Evolutionary conservation across 2,329 filamentous ascomycete genomes (phyloP), one percentile per base, ranked within the genome.

Genomic region (Cryphonectria naterciae): DNA sequence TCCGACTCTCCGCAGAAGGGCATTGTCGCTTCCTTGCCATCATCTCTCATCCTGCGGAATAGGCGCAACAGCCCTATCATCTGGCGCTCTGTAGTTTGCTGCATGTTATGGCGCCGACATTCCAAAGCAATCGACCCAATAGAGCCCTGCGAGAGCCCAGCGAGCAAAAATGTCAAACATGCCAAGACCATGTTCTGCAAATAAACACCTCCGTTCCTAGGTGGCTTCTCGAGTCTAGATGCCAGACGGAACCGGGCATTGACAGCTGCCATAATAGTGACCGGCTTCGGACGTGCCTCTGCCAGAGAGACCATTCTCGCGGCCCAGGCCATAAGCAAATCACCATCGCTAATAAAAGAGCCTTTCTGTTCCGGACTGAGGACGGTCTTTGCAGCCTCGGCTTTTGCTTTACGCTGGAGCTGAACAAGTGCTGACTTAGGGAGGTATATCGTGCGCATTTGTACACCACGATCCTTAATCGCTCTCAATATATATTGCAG

Each of bases 291-390:
- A n/a, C 65, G 64, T 25, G 75, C 70, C 56, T 75, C 71, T 25
- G 74, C 73, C 19, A 68, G 62, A 17, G 74, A 73, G 17, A 79
- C 70, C 22, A 75, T 68, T 10, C 73, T 74, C 6, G 67, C 17
- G 35, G 78, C 75, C 82, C 83, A 86, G 0, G 81, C 82, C 3
- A 76, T 74, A 1, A 86, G 73, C 1, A 85, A 76, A 62, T 86
- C 84, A 19, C 80, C 79, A 19, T 85, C 83, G 72, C 81, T 84
- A 32, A 86, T 63, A 67, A 84, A 85, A 2, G 80, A 75, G 22
- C 69, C 71, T 25, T 70, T 65, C 37, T 74, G 73, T 5, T 25
- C 63, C 11, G 70, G 70, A 28, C 54, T 68, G 54, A 68, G 69
- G 4, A 65, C 67, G 52, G 67, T 43, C 28, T 67, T 67, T 46